Base-by-base conservation (phyloP, 2,329 filamentous ascomycete genomes). In the Colletotrichum melonis region DNA sequence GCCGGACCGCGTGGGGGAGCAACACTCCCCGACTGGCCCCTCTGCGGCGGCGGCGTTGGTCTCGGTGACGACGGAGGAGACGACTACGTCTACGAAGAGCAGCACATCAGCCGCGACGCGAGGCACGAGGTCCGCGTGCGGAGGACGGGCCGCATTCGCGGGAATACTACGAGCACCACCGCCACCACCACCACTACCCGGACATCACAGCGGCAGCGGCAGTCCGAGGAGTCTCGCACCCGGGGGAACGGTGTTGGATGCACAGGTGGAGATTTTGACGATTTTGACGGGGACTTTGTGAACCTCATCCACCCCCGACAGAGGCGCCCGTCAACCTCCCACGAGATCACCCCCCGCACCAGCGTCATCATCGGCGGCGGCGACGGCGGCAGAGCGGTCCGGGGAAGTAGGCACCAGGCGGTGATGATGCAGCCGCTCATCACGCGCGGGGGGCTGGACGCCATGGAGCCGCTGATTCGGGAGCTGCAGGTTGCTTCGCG, bases 401-500 rank as follows among this genome's bases (percentile, higher is more conserved):
- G 52, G 26, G 7, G 56, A 26, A 32, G 38, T 3, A 54, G 66
- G 42, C n/a, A 42, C 9, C 56, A 38, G 42, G 58, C 68, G 56
- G 14, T 42, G 38, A 28, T 69, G 63, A 28, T 66, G 26, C 35
- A 52, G 35, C 38, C 68, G 26, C 49, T 62, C 11, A 19, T 38
- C 30, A 54, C 42, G 22, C 59, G 56, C 22, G 66, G 79, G 60
- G 81, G 83, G 5, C 76, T 86, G 68, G 84, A 83, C 30, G 78
- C 80, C 5, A 81, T 87, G 26, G 85, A 86, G 77, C 84, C 85
- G 9, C 74, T 87, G 59, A 87, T 86, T 83, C 80, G 83, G 67
- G 84, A 86, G 77, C 76, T 87, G 11, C 68, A 72, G n/a, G 26
- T 63, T 6, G 74, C 72, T 19, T 67, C 74, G 57, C 49, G 74